Evolutionary conservation across 1,139 yeast species (phyloP).

Genomic region (Candida tropicalis): DNA sequence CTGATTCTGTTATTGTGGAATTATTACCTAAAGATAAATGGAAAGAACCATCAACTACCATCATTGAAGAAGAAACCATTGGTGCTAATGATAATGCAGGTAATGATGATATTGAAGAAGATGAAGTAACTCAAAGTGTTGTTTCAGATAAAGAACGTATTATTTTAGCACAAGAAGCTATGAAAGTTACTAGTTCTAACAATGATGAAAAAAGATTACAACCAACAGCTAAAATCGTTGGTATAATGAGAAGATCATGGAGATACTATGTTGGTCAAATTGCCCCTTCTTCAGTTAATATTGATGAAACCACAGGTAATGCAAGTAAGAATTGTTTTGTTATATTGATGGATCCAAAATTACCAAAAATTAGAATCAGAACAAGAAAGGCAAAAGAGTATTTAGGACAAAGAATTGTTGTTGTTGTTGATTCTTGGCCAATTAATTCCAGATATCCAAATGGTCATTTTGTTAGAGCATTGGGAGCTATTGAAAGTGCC

Average conservation of each 20-base stretch:
- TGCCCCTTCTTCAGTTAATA: conserved; percentile 73
- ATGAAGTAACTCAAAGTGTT: conserved; percentile 26
- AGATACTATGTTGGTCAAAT: conserved; percentile 95
- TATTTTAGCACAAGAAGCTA: conserved; percentile 76
- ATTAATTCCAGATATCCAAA: conserved; percentile 81
- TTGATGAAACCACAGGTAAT: conserved; percentile 50
- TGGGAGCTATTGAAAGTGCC: conserved; percentile 89
- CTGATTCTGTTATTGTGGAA: conserved; percentile 91
- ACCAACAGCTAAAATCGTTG: conserved; percentile 93
- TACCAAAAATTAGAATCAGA: conserved; percentile 84
- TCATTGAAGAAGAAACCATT: conserved; percentile 71
- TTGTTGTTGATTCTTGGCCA: conserved; percentile 94
- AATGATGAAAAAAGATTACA: conserved; percentile 53
- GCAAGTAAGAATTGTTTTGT: conserved; percentile 83
- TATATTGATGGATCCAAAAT: conserved; percentile 81
- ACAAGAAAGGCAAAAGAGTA: conserved; percentile 86
- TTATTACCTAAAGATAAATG: conserved; percentile 83
- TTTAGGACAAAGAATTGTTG: conserved; percentile 84
- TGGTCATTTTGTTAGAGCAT: conserved; percentile 89
- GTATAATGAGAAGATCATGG: conserved; percentile 90
- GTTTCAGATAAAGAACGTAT: conserved; percentile 78
- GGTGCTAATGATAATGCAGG: conserved; percentile 66
- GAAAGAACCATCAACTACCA: conserved; percentile 82
- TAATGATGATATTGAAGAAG: conserved; percentile 43
- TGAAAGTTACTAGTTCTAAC: conserved; percentile 48